phyloP scores from a whole-genome alignment of 192 early-diverging fungal genomes.

The Obelidium mucronatum region DNA sequence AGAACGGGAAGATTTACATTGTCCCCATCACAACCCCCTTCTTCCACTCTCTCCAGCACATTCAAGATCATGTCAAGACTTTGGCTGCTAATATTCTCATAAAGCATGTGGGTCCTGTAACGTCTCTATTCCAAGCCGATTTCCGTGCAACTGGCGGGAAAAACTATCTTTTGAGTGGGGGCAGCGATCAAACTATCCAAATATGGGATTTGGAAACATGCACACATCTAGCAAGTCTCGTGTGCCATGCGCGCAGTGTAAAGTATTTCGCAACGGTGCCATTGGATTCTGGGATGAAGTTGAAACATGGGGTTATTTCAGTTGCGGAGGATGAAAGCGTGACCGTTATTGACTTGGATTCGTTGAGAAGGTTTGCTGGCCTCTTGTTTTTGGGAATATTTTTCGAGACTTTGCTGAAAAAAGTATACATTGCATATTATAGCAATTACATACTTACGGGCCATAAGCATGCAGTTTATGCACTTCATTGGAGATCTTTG shows the following conservation, averaged over 20 bases:
- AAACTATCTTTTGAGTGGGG: conserved; percentile 69
- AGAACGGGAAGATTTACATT: conserved; percentile 67
- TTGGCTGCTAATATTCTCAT: conserved; percentile 30
- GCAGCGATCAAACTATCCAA: conserved; percentile 68
- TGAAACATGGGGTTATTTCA: conserved; percentile 60
- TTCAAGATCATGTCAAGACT: conserved; percentile 18
- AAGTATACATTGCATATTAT: background rate
- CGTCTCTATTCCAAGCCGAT: conserved; percentile 62
- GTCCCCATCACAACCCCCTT: conserved; percentile 56
- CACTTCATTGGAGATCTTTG: conserved; percentile 70
- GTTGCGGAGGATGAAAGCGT: conserved; percentile 73
- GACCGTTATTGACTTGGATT: conserved; percentile 76
- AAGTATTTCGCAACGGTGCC: conserved; percentile 33
- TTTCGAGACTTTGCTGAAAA: too few relatives aligned
- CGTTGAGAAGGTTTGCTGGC: conserved; percentile 67
- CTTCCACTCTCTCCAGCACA: conserved; percentile 37
- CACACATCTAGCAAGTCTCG: conserved; percentile 35
- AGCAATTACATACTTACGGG: conserved; percentile 66
- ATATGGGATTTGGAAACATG: conserved; percentile 70
- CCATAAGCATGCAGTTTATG: conserved; percentile 57
- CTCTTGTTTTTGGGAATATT: too few relatives aligned
- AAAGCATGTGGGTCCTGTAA: conserved; percentile 67
- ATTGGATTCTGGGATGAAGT: conserved; percentile 45
- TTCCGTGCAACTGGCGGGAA: conserved; percentile 35
- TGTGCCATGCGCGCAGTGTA: conserved; percentile 54